A percentile compares a stretch with the other conserved stretches of the same genome.
Evolutionary conservation across 2,329 filamentous ascomycete genomes (phyloP).

Genomic region (Hypoxylon sp.): DNA sequence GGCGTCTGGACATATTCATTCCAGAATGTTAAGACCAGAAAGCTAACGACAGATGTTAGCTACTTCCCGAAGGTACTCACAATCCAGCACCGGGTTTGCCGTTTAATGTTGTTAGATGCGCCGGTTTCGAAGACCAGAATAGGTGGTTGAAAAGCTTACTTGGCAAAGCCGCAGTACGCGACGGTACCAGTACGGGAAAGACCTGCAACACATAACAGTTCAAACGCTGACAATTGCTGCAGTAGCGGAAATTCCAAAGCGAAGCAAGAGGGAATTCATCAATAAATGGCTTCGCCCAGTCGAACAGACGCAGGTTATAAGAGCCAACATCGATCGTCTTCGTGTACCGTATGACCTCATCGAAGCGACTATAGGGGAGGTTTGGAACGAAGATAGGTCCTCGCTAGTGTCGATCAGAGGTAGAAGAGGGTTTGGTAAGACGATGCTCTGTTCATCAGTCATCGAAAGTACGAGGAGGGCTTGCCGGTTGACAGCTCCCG

Average conservation of each 20-base stretch:
- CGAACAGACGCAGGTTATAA: not conserved
- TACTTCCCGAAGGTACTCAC: slow-evolving; percentile 14
- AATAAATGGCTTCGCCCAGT: not conserved
- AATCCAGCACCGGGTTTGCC: slow-evolving; percentile 29
- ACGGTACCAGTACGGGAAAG: slow-evolving; percentile 33
- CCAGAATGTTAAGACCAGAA: no score
- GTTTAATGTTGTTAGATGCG: slow-evolving; percentile 22
- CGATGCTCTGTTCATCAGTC: slow-evolving; percentile 34
- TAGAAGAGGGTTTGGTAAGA: slow-evolving; percentile 35
- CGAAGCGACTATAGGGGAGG: slow-evolving; percentile 5
- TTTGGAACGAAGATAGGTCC: slow-evolving; percentile 21
- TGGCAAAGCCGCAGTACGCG: slow-evolving; percentile 3
- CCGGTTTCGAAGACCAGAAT: slow-evolving; percentile 19
- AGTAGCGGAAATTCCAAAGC: not conserved
- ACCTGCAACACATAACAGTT: no score
- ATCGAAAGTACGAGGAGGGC: slow-evolving; percentile 24
- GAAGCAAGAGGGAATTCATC: not conserved
- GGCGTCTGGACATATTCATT: no score
- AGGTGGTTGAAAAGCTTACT: slow-evolving; percentile 23
- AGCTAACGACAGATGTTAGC: no score
- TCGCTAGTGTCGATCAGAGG: slow-evolving; percentile 23
- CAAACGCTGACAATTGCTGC: no score
- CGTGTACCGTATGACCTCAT: not conserved
- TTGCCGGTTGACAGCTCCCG: slow-evolving; percentile 8
- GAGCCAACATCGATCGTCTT: not conserved